Conservation (phyloP, 2,329 filamentous ascomycete genomes). For the Fusarium sacchari region DNA sequence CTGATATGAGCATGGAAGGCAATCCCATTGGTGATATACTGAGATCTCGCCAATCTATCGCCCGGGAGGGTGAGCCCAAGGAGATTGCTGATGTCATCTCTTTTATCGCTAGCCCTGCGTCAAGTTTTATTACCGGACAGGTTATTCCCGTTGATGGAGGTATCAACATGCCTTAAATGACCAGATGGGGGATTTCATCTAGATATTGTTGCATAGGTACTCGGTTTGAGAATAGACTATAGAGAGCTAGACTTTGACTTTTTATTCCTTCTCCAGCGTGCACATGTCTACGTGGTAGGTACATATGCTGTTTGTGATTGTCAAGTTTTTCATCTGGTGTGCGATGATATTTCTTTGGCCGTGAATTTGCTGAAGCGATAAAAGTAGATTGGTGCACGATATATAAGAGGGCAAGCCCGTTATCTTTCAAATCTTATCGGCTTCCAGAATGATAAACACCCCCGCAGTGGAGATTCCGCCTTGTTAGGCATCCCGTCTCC, state of each 20-base stretch:
- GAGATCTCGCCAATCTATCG: slow-evolving; percentile 3
- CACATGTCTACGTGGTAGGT: neutral
- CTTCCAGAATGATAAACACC: neutral
- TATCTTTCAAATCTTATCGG: neutral
- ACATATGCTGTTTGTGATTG: too few relatives aligned
- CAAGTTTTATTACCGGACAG: slow-evolving; percentile 14
- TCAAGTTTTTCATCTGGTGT: accelerated
- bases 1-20: slow-evolving; percentile 8
- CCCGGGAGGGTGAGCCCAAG: neutral
- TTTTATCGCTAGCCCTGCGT: slow-evolving; percentile 6
- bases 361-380: neutral
- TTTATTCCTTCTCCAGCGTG: accelerated
- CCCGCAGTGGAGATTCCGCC: neutral
- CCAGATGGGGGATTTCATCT: accelerated
- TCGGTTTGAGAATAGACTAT: neutral
- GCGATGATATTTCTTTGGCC: too few relatives aligned
- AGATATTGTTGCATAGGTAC: accelerated
- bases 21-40: neutral
- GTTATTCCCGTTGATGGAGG: slow-evolving; percentile 15
- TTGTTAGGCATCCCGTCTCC: neutral
- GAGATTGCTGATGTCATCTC: slow-evolving; percentile 2
- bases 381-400: neutral
- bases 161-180: neutral
- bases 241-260: neutral
- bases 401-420: neutral